These are phyloP conservation scores for Oryza australiensis DNA, from an alignment of 176 grass and related monocot genomes.

Conservation along the genomic window DNA sequence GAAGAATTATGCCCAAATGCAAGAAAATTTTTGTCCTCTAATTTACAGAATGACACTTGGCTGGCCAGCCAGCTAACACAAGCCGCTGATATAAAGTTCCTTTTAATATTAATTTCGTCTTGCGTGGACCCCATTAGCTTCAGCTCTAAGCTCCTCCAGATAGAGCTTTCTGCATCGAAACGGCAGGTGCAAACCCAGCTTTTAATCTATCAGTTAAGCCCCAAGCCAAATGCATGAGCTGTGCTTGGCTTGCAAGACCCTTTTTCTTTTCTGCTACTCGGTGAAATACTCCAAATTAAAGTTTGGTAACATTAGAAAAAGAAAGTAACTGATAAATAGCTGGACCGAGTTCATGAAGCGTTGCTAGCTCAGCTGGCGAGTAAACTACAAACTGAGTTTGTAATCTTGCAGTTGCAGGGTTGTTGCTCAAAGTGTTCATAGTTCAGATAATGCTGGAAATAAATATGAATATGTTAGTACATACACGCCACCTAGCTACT, in stretches of 20 bases:
- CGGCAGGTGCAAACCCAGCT: not conserved
- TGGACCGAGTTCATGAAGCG: not conserved
- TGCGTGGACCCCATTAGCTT: not conserved
- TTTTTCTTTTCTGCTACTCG: not conserved
- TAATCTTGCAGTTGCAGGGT: not conserved
- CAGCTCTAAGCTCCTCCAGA: not conserved
- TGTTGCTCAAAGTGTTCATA: not conserved
- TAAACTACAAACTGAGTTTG: slow-evolving; percentile 7
- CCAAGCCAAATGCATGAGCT: slow-evolving; percentile 12
- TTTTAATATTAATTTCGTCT: not conserved
- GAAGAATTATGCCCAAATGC: not conserved
- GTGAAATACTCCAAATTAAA: not conserved
- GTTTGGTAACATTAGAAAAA: slow-evolving; percentile 9
- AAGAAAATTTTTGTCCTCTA: not conserved
- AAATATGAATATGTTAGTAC: not conserved
- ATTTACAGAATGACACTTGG: not conserved
- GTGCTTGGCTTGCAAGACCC: not conserved
- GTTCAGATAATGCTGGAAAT: not conserved
- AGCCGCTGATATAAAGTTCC: not conserved
- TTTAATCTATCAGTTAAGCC: not conserved
- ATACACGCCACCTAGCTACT: not conserved
- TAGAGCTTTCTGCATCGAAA: not conserved
- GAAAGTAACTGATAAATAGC: not conserved
- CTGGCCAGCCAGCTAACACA: not conserved
- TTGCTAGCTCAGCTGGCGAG: not conserved